Conservation (phyloP, 257 asterid genomes). For the Solanum sejunctum region DNA sequence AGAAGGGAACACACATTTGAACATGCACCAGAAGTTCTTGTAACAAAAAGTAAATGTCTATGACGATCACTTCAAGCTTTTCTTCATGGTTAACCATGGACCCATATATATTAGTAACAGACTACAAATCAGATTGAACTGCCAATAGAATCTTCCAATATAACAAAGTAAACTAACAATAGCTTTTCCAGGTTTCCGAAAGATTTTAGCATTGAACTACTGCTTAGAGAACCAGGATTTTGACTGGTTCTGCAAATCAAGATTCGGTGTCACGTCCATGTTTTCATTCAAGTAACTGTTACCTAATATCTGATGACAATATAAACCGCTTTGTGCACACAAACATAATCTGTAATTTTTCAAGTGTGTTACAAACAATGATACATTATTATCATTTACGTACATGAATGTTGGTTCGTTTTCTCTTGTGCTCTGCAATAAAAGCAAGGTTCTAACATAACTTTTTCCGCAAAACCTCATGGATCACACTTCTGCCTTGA, state of each 20-base stretch:
- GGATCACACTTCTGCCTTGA: not conserved
- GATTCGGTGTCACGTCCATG: not conserved
- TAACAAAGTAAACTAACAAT: not conserved
- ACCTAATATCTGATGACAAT: not conserved
- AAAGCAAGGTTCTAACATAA: not conserved
- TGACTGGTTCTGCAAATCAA: not conserved
- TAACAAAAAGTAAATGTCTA: not conserved
- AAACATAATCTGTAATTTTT: not conserved
- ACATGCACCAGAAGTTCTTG: not conserved
- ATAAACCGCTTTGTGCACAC: not conserved
- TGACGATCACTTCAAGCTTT: not conserved
- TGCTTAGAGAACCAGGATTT: not conserved
- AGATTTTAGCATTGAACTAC: not conserved
- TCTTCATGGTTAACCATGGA: not conserved
- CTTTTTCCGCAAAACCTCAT: not conserved
- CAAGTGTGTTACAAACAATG: not conserved
- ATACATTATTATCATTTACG: not conserved
- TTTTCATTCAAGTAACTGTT: not conserved
- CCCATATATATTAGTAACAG: not conserved
- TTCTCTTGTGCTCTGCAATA: not conserved
- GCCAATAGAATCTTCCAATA: not conserved
- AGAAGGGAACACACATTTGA: conserved; percentile 1
- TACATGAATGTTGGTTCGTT: not conserved
- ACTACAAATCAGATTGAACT: not conserved
- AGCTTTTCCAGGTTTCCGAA: not conserved